Base-by-base conservation (phyloP, 2,329 filamentous ascomycete genomes). In the Boeremia lycopersici region DNA sequence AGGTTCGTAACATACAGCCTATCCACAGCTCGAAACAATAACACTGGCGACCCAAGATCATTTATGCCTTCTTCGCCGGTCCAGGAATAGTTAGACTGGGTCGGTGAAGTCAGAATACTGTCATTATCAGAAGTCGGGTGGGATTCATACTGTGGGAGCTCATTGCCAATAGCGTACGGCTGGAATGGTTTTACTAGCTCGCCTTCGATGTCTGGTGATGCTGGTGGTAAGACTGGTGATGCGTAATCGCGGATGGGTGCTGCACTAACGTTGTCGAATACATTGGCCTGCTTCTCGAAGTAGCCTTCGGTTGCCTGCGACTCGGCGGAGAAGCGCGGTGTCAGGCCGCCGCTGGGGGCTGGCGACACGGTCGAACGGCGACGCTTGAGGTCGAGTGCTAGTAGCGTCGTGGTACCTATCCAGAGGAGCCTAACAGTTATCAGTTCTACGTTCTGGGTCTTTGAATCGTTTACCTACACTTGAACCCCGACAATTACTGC, bases 401-500 rank as follows among this genome's bases (percentile, higher is more conserved):
- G 33, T 8, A 56, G 29, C n/a, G 35, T 34, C 15, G 43, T 48
- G 23, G 57, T 60, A 9, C 44, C 29, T 25, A 41, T 33, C 57
- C 57, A 60, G 11, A 57, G 47, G 6, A 57, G 38, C 12, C 57
- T 57, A 17, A 11, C 10, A 31, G 10, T 29, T 15, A 19, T 60
- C 28, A 54, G 48, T 26, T 4, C 3, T 17, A 15, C 9, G 12
- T 25, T 29, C 9, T 29, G 19, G 6, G 8, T 33, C n/a, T 6
- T 8, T n/a, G 13, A 12, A n/a, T 33, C 13, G 31, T 1, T 26
- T 28, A 65, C 70, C 61, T 47, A 71, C 68, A 70, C 56, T 43
- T 73, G 54, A n/a, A 65, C 48, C 9, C 64, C 65, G 3, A 60
- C 62, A 23, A 74, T 63, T 3, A 68, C 55, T 2, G 65, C 63